Evolutionary conservation across 2,329 filamentous ascomycete species (phyloP).

Genomic region (Mycosphaerelloides madeirae): DNA sequence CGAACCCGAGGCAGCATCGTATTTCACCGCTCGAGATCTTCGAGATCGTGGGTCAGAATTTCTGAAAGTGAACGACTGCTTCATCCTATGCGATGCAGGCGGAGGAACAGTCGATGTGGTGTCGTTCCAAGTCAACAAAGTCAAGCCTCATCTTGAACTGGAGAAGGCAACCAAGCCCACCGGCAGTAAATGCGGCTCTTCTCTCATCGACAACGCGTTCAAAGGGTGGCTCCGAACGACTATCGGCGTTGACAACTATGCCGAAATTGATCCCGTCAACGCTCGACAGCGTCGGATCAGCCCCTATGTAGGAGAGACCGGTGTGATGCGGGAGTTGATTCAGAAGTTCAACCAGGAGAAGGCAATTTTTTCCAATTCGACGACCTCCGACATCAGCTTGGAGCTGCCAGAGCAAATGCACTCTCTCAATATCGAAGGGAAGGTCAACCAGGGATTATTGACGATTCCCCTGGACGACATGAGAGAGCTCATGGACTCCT

Average conservation of each 20-base stretch:
- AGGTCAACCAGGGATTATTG: constrained; percentile 1
- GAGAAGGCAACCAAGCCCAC: constrained; percentile 3
- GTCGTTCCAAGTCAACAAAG: constrained; percentile 4
- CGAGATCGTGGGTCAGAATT: constrained; percentile 1
- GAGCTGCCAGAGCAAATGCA: constrained; percentile 1
- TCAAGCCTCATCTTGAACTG: constrained; percentile 1
- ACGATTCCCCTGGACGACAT: background rate
- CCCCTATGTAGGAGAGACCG: background rate
- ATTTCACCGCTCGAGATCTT: constrained; percentile 4
- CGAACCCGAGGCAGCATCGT: constrained; percentile 4
- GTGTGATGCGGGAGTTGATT: constrained; percentile 2
- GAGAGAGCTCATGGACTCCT: background rate
- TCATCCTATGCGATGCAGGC: constrained; percentile 5
- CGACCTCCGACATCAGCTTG: background rate
- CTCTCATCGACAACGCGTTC: constrained; percentile 3
- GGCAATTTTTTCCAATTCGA: constrained; percentile 1
- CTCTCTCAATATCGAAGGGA: background rate
- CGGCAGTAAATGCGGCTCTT: constrained; percentile 3
- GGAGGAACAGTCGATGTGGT: constrained; percentile 5
- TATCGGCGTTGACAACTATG: background rate
- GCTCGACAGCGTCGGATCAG: constrained; percentile 2
- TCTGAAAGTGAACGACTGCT: constrained; percentile 1
- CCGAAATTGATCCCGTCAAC: constrained; percentile 1
- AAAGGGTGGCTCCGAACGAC: constrained; percentile 1
- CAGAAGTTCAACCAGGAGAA: constrained; percentile 1